Evolutionary conservation across 176 grass and related monocot species (phyloP).

Genomic region (Oryza coarctata): DNA sequence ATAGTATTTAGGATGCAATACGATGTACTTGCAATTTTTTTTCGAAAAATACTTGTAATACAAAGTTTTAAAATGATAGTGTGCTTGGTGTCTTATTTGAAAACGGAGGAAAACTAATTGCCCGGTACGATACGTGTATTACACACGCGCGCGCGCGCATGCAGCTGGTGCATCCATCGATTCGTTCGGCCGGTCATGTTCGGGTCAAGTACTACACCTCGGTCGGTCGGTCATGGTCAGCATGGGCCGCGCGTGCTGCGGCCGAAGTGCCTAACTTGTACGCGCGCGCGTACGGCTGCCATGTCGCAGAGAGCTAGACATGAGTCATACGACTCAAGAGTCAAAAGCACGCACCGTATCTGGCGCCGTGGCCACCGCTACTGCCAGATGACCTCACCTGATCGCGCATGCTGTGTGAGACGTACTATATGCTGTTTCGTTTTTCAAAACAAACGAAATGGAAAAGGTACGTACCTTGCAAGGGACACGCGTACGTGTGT

Average conservation of each 20-base stretch:
- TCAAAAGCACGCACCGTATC: background rate
- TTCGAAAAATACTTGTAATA: too few species aligned
- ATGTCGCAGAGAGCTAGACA: background rate
- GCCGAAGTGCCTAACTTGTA: background rate
- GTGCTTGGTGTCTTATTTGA: too few species aligned
- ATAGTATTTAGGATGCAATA: too few species aligned
- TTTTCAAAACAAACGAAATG: background rate
- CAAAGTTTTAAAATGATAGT: too few species aligned
- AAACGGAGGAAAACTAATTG: too few species aligned
- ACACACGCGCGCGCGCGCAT: too few species aligned
- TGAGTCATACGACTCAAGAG: background rate
- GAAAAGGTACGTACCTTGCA: background rate
- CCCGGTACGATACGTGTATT: too few species aligned
- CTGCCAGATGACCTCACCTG: background rate
- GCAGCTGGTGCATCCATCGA: too few species aligned
- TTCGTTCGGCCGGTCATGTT: too few species aligned
- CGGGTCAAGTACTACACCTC: too few species aligned
- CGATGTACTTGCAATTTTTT: too few species aligned
- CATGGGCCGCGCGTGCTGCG: background rate
- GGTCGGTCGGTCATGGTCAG: background rate
- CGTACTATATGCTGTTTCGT: background rate
- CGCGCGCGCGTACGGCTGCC: background rate
- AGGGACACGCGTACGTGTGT: background rate
- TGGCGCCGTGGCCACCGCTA: background rate
- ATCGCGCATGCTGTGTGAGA: background rate